phyloP scores from a whole-genome alignment of 306 rosid species.

The Quillaja saponaria region DNA sequence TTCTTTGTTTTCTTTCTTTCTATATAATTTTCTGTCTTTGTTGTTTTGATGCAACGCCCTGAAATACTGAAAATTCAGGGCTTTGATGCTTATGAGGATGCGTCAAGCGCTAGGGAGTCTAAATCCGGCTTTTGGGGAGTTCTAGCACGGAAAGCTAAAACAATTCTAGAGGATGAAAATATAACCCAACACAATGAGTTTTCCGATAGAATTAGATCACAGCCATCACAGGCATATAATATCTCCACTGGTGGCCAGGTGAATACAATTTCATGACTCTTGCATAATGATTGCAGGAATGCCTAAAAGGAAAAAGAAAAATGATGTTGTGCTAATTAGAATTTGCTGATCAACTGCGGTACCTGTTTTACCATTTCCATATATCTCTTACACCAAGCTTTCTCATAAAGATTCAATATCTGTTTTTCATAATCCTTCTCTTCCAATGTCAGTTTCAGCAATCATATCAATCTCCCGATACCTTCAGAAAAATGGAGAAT shows the following conservation, averaged over 20 bases:
- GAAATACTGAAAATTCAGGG: conserved; percentile 45
- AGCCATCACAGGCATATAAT: conserved; percentile 35
- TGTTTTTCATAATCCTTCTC: conserved; percentile 19
- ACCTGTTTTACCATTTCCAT: no score
- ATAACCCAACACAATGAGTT: conserved; percentile 25
- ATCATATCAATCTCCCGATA: conserved; percentile 43
- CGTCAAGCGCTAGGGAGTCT: conserved; percentile 32
- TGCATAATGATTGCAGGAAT: not conserved
- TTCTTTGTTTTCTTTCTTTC: not conserved
- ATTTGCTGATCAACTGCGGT: not conserved
- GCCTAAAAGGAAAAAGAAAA: not conserved
- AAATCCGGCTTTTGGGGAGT: conserved; percentile 90
- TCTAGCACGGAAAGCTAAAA: conserved; percentile 79
- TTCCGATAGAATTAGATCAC: conserved; percentile 38
- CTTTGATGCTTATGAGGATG: conserved; percentile 50
- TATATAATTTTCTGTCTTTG: not conserved
- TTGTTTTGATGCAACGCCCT: not conserved
- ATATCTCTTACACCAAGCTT: not conserved
- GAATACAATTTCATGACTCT: conserved; percentile 3
- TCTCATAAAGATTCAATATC: conserved; percentile 12
- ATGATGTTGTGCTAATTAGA: not conserved
- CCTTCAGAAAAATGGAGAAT: conserved; percentile 53
- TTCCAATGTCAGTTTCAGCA: conserved; percentile 46
- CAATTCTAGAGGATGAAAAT: conserved; percentile 76
- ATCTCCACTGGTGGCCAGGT: conserved; percentile 57